Percentiles rank a stretch among this genome's conserved stretches.
These are phyloP conservation scores for Amanita phalloides DNA, from an alignment of 768 basidiomycete species.

Conservation along the genomic window DNA sequence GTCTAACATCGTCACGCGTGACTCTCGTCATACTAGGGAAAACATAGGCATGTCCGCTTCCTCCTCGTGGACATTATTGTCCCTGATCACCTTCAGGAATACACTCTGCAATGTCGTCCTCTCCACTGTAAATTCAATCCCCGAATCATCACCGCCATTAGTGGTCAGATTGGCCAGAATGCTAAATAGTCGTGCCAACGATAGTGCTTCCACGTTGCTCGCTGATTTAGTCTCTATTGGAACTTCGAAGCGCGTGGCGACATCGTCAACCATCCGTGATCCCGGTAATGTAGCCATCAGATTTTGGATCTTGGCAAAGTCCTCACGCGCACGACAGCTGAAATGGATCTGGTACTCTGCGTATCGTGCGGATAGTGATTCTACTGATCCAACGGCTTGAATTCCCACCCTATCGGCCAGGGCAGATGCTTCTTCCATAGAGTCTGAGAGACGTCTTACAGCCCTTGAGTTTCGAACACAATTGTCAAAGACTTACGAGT, in stretches of 20 bases:
- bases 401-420: slow-evolving; percentile 71
- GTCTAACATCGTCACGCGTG: background rate
- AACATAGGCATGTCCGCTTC: slow-evolving; percentile 5
- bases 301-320: slow-evolving; percentile 41
- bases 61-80: slow-evolving; percentile 45
- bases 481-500: slow-evolving; percentile 39
- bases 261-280: slow-evolving; percentile 58
- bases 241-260: slow-evolving; percentile 68
- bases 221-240: slow-evolving; percentile 28
- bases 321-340: slow-evolving; percentile 52
- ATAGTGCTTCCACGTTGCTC: slow-evolving; percentile 20
- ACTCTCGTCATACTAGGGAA: background rate
- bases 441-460: slow-evolving; percentile 31
- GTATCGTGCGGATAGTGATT: slow-evolving; percentile 53
- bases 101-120: slow-evolving; percentile 61
- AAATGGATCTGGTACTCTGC: slow-evolving; percentile 74
- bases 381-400: slow-evolving; percentile 56
- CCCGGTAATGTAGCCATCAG: slow-evolving; percentile 56
- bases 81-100: slow-evolving; percentile 60
- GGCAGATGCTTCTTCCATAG: slow-evolving; percentile 79
- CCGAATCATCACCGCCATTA: slow-evolving; percentile 21
- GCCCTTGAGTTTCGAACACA: background rate
- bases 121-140: slow-evolving; percentile 55
- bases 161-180: slow-evolving; percentile 26
- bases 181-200: slow-evolving; percentile 51